A percentile compares a stretch with the other conserved stretches of the same genome.
phyloP scores from a whole-genome alignment of 768 basidiomycete genomes.

The Lentinula raphanica region DNA sequence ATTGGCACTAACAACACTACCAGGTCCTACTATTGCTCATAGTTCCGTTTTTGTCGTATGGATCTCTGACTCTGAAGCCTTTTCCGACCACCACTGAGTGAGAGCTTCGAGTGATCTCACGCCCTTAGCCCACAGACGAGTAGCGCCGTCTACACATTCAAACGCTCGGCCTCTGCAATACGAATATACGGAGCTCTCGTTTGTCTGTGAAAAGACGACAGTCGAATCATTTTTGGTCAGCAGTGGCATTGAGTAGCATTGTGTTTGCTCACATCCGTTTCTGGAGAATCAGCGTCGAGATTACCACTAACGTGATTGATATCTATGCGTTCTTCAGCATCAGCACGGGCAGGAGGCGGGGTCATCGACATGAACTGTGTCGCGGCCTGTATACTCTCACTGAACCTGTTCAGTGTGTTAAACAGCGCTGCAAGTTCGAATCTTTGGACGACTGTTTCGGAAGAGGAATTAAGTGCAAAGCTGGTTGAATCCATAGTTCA shows the following conservation, averaged over 20 bases:
- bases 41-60: background rate
- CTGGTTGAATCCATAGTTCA: no score
- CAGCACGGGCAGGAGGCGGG: background rate
- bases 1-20: no score
- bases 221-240: background rate
- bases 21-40: no score
- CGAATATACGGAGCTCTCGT: background rate
- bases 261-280: no score
- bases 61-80: background rate
- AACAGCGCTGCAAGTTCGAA: slow-evolving; percentile 94
- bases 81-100: background rate
- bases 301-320: background rate
- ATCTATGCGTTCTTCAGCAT: background rate
- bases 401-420: slow-evolving; percentile 89
- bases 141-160: background rate
- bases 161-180: background rate
- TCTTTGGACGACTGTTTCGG: slow-evolving; percentile 27
- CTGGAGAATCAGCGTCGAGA: no score
- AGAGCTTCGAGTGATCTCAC: background rate
- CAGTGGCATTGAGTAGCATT: slow-evolving; percentile 54
- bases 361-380: slow-evolving; percentile 54
- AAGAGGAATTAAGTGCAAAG: slow-evolving; percentile 62
- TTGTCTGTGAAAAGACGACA: background rate
- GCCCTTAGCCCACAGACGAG: background rate
- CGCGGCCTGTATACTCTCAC: slow-evolving; percentile 82